Conservation (phyloP, 140 eudicot genomes). For the Stevia rebaudiana region DNA sequence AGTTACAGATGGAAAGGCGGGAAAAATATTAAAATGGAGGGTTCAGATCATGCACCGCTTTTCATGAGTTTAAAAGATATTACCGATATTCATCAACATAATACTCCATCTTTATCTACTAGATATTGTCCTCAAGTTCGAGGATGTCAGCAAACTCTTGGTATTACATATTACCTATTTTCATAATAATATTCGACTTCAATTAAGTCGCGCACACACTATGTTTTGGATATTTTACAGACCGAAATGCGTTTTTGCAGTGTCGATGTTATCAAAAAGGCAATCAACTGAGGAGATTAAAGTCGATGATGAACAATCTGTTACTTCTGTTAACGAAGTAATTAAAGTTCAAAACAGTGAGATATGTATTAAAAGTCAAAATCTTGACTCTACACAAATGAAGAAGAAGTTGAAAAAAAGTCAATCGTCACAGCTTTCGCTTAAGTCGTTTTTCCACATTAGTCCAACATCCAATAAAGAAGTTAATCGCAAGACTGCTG, state of each 20-base stretch:
- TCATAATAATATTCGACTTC: neutral
- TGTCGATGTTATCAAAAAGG: constrained; percentile 64
- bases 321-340: constrained; percentile 30
- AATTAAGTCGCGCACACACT: neutral
- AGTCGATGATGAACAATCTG: constrained; percentile 29
- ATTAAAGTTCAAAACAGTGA: constrained; percentile 14
- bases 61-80: constrained; percentile 49
- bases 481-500: constrained; percentile 24
- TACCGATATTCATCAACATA: constrained; percentile 45
- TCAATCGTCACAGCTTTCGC: constrained; percentile 77
- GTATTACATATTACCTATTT: constrained; percentile 29
- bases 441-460: constrained; percentile 64
- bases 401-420: constrained; percentile 61
- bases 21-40: constrained; percentile 61
- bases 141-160: constrained; percentile 95
- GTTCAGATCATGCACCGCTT: constrained; percentile 96
- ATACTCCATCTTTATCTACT: constrained; percentile 75
- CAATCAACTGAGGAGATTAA: constrained; percentile 39
- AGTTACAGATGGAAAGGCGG: constrained; percentile 70
- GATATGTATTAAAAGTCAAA: constrained; percentile 29
- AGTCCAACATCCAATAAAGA: constrained; percentile 24
- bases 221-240: neutral
- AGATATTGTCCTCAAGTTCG: constrained; percentile 89
- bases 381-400: constrained; percentile 12
- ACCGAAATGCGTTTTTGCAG: constrained; percentile 39